A percentile compares a stretch with the other conserved stretches of the same genome.
These are phyloP conservation scores for Magnusiomyces clavatus DNA, from an alignment of 1,139 yeast genomes.

Conservation along the genomic window DNA sequence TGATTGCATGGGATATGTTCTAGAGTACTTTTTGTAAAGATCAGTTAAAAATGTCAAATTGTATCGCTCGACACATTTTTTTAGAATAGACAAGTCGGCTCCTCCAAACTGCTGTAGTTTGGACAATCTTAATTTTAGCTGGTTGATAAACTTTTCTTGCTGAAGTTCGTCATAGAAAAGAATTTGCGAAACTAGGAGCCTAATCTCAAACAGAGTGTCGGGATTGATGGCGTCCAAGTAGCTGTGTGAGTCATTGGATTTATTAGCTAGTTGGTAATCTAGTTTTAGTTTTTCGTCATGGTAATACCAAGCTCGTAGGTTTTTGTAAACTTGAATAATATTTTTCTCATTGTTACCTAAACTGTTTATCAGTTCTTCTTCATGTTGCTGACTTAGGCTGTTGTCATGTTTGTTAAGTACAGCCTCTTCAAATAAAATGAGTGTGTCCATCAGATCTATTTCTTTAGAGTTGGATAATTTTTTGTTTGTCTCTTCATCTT, in stretches of 20 bases:
- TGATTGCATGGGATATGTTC: too few species aligned
- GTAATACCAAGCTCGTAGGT: background rate
- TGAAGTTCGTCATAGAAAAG: background rate
- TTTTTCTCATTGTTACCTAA: background rate
- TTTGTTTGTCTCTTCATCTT: background rate
- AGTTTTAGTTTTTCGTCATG: background rate
- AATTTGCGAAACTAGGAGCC: background rate
- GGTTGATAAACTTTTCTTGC: background rate
- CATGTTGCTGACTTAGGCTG: background rate
- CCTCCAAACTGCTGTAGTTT: too few species aligned
- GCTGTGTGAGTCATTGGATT: too few species aligned
- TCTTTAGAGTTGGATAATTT: too few species aligned
- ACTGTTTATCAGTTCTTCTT: background rate
- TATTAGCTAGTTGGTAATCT: too few species aligned
- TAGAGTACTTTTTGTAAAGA: too few species aligned
- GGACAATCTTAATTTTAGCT: too few species aligned
- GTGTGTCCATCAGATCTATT: background rate
- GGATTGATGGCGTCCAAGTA: too few species aligned
- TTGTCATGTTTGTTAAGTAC: background rate
- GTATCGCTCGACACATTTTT: too few species aligned
- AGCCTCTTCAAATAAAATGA: background rate
- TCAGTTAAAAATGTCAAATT: too few species aligned
- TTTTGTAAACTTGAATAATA: background rate
- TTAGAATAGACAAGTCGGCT: too few species aligned
- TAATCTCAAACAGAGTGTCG: too few species aligned